Conservation (phyloP, 108 stramenopile species). For the Epithemia pelagica region DNA sequence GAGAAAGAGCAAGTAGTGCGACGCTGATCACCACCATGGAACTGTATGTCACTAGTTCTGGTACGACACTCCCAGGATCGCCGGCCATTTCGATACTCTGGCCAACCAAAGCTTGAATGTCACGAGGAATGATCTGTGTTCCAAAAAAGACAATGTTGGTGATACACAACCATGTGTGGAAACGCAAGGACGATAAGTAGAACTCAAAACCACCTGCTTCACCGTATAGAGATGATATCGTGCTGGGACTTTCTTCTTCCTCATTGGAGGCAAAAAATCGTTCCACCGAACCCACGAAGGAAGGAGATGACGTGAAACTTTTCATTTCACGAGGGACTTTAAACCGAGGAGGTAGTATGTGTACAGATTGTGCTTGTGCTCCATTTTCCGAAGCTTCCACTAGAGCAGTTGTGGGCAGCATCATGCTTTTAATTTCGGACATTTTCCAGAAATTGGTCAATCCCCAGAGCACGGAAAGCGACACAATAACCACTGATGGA, state of each 20-base stretch:
- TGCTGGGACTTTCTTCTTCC: not conserved
- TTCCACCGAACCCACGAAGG: not conserved
- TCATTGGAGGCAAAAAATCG: not conserved
- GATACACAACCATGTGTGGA: slow-evolving; percentile 15
- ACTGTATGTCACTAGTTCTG: slow-evolving; percentile 7
- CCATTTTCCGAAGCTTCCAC: not conserved
- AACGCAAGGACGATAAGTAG: slow-evolving; percentile 6
- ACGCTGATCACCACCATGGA: slow-evolving; percentile 3
- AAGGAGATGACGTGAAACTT: not conserved
- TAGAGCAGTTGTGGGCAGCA: not conserved
- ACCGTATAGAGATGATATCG: not conserved
- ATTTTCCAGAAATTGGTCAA: slow-evolving; percentile 13
- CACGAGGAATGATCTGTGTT: slow-evolving; percentile 11
- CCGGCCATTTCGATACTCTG: not conserved
- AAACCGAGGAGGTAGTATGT: not conserved
- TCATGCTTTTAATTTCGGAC: slow-evolving; percentile 7
- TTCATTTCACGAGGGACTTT: not conserved
- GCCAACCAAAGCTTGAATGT: slow-evolving; percentile 5
- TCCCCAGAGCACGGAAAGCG: slow-evolving; percentile 5
- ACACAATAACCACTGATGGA: slow-evolving; percentile 3
- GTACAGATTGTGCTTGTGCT: not conserved
- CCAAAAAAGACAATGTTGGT: slow-evolving; percentile 17
- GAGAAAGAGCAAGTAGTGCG: not conserved
- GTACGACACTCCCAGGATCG: not conserved
- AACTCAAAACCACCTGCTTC: not conserved